Evolutionary conservation across 257 asterid species (phyloP), one percentile per base, ranked within the genome.

Genomic region (Rubia yunnanensis): DNA sequence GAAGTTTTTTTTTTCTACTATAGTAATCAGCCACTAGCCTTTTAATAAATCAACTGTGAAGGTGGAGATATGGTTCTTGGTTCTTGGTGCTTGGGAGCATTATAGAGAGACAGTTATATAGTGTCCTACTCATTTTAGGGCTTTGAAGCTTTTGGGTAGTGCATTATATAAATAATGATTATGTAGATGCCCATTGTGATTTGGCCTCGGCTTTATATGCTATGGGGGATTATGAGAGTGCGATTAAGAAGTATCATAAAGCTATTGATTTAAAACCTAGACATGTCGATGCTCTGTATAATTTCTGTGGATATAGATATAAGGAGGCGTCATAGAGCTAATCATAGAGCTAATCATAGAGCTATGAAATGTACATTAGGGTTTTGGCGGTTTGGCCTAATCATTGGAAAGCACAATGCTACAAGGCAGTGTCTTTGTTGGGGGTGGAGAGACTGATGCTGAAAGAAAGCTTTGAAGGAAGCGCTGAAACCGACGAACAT

Each of bases 281-380:
- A 5, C 99, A 94, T 68, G 88, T 94, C 5, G 99, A 94, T 73
- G 96, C 99, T 39, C 56, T 94, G 66, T 94, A 94, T 70, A 94
- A 94, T 73, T 77, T 94, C 74, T 98, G 99, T 23, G 97, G 96
- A 94, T 73, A 94, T 94, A 96, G 99, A 94, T 81, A 90, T 94
- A 96, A 96, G 97, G 30, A 82, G 99, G 72, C 90, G 85, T 60
- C 99, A 88, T 52, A 79, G 99, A 80, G 99, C 99, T 10, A n/a
- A n/a, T 94, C 96, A 0, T n/a, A n/a, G n/a, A n/a, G n/a, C n/a
- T n/a, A n/a, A n/a, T n/a, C n/a, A n/a, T n/a, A n/a, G n/a, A n/a
- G n/a, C n/a, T n/a, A n/a, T n/a, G 99, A 94, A 81, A 94, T 94
- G 99, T 90, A 90, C 64, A 83, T 95, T 24, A 76, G 99, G 78